Conservation (phyloP, 306 rosid genomes). For the Quercus cerris region DNA sequence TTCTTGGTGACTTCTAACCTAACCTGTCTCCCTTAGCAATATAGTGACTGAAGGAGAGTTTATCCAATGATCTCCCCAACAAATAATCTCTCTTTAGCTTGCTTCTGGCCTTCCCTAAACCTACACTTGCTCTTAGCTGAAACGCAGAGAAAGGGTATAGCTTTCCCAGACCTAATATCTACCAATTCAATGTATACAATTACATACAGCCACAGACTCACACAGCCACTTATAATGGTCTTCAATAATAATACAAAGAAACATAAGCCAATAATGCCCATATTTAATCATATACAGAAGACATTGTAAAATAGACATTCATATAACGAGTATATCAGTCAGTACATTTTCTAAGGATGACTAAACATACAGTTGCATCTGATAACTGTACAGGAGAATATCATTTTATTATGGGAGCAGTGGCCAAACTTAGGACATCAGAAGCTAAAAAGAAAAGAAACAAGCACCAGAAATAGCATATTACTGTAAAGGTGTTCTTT, state of each 20-base stretch:
- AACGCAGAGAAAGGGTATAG: too few species aligned
- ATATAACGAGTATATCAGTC: constrained; percentile 5
- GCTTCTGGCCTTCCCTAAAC: background rate
- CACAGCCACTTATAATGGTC: background rate
- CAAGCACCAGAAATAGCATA: constrained; percentile 33
- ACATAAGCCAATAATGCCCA: background rate
- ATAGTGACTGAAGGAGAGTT: too few species aligned
- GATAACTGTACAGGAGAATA: constrained; percentile 47
- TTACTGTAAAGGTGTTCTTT: constrained; percentile 26
- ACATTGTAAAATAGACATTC: background rate
- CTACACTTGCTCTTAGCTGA: too few species aligned
- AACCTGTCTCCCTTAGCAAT: too few species aligned
- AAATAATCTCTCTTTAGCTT: background rate
- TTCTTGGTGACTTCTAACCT: too few species aligned
- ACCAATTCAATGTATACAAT: background rate
- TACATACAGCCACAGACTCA: background rate
- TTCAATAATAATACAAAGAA: background rate
- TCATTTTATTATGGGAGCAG: constrained; percentile 35
- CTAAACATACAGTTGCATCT: constrained; percentile 27
- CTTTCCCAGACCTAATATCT: background rate
- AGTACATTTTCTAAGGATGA: constrained; percentile 25
- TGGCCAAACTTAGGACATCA: constrained; percentile 28
- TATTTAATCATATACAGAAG: background rate
- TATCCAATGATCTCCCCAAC: background rate
- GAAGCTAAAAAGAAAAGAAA: constrained; percentile 24